phyloP scores from a whole-genome alignment of 176 grass and related monocot genomes.

The Stipa capillata region DNA sequence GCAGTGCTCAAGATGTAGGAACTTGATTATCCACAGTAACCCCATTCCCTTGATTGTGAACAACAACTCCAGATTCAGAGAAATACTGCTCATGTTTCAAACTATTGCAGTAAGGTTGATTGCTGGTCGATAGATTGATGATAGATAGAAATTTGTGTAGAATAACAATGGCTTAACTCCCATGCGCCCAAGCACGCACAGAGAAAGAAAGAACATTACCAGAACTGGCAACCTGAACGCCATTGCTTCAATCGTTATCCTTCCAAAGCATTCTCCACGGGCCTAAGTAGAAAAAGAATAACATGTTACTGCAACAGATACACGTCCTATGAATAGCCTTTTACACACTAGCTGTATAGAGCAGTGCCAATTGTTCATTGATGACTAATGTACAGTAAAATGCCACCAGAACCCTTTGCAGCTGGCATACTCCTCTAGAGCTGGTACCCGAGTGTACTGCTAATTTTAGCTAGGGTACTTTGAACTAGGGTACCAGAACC shows the following conservation, averaged over 20 bases:
- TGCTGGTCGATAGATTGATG: background rate
- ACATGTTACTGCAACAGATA: background rate
- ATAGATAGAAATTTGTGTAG: too few relatives aligned
- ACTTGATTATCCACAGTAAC: background rate
- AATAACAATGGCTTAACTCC: background rate
- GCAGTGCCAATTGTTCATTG: background rate
- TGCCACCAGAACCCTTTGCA: background rate
- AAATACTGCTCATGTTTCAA: slow-evolving; percentile 5
- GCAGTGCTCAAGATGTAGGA: background rate
- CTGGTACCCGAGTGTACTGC: too few relatives aligned
- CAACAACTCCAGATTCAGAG: slow-evolving; percentile 23
- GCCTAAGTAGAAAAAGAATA: slow-evolving; percentile 34
- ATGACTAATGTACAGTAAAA: background rate
- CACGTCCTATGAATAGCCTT: background rate
- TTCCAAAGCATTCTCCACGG: slow-evolving; percentile 97
- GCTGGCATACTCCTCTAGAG: background rate
- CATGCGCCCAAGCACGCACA: background rate
- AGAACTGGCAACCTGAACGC: slow-evolving; percentile 83
- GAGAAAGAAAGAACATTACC: slow-evolving; percentile 32
- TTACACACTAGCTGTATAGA: background rate
- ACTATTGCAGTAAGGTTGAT: background rate
- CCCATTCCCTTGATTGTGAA: background rate
- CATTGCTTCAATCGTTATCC: slow-evolving; percentile 99
- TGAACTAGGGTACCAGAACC: too few relatives aligned
- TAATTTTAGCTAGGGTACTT: background rate